Percentiles rank a stretch among this genome's conserved stretches.
Evolutionary conservation across 148 eudicot genomes (phyloP).

Genomic region (Rhododendron ferrugineum): DNA sequence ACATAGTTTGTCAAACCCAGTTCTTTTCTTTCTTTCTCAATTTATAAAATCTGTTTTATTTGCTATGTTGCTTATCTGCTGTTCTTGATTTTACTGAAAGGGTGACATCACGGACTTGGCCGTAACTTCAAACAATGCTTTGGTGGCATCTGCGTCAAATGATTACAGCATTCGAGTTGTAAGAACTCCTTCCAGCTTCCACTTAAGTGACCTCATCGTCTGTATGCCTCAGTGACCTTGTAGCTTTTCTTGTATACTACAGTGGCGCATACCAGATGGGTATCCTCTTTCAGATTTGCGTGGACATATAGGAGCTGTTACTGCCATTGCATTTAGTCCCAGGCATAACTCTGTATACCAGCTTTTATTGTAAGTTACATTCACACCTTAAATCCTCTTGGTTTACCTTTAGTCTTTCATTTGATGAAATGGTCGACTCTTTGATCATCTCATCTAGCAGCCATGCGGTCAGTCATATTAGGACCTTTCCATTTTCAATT

Average conservation of each 20-base stretch:
- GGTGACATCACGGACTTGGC: constrained; percentile 98
- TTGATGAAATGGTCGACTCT: neutral
- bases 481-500: neutral
- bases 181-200: constrained; percentile 31
- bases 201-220: constrained; percentile 5
- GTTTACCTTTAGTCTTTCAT: neutral
- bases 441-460: neutral
- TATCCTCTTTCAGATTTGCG: constrained; percentile 75
- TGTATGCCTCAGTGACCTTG: constrained; percentile 12
- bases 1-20: constrained; percentile 8
- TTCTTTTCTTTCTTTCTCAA: neutral
- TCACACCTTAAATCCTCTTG: neutral
- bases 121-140: constrained; percentile 77
- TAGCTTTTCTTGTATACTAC: constrained; percentile 19
- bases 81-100: constrained; percentile 30
- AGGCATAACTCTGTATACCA: constrained; percentile 57
- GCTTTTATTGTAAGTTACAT: constrained; percentile 74
- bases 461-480: neutral
- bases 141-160: constrained; percentile 97
- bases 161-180: constrained; percentile 95
- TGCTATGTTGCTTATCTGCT: constrained; percentile 3
- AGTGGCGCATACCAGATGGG: constrained; percentile 99
- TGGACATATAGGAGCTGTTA: constrained; percentile 89
- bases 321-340: constrained; percentile 97
- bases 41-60: constrained; percentile 7